Evolutionary conservation across 352 stramenopile species (phyloP).

Genomic region (Pythium vanterpoolii): DNA sequence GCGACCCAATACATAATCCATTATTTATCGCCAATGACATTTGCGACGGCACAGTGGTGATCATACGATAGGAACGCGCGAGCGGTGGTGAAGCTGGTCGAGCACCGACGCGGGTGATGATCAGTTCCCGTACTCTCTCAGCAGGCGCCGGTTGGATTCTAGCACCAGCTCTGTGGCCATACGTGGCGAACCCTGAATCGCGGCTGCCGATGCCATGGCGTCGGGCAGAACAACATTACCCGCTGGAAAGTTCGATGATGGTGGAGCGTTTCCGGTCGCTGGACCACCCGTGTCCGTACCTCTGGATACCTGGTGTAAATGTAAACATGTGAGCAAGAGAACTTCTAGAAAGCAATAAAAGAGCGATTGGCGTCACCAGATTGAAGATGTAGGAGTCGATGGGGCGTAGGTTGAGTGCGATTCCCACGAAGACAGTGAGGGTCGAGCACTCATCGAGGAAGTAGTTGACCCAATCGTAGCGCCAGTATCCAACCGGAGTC

Average conservation of each 20-base stretch:
- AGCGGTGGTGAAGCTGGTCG: not conserved
- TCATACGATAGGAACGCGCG: constrained; percentile 2
- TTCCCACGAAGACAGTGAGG: constrained; percentile 38
- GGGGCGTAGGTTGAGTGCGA: constrained; percentile 42
- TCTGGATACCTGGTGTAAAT: constrained; percentile 22
- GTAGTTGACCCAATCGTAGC: constrained; percentile 57
- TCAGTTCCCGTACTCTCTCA: constrained; percentile 22
- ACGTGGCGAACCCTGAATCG: constrained; percentile 2
- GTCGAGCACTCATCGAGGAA: constrained; percentile 44
- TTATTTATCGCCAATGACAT: constrained; percentile 1
- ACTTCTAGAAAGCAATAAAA: not conserved
- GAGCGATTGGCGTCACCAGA: constrained; percentile 23
- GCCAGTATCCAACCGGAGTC: constrained; percentile 49
- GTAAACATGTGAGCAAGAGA: not conserved
- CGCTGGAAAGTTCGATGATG: not conserved
- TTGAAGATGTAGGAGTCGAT: constrained; percentile 53
- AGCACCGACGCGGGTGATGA: constrained; percentile 7
- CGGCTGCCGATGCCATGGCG: not conserved
- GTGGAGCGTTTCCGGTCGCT: constrained; percentile 1
- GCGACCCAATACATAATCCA: not conserved
- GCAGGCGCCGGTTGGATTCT: constrained; percentile 28
- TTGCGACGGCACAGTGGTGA: not conserved
- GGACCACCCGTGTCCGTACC: constrained; percentile 19
- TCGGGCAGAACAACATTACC: constrained; percentile 17
- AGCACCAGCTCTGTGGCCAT: constrained; percentile 11